Evolutionary conservation across 768 basidiomycete species (phyloP).

Genomic region (Kwoniella botswanensis): DNA sequence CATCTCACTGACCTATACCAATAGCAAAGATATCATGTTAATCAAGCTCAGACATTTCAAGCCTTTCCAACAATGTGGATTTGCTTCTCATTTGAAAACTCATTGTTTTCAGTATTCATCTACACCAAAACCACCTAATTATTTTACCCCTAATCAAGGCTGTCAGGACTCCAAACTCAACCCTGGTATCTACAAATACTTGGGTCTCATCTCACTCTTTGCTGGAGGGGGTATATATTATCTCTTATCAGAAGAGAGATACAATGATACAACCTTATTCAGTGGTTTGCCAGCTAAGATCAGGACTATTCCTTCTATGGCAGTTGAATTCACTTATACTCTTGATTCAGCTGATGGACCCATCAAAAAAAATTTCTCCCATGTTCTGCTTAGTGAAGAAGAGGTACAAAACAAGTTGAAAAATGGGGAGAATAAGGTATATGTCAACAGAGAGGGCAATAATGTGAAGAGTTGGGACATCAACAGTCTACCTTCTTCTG

Average conservation of each 20-base stretch:
- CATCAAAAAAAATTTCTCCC: neutral
- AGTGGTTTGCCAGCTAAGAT: conserved; percentile 1
- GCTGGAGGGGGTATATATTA: neutral
- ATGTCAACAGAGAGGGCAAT: neutral
- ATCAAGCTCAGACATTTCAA: too few relatives aligned
- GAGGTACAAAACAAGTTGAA: conserved; percentile 5
- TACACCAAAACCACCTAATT: too few relatives aligned
- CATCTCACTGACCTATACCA: too few relatives aligned
- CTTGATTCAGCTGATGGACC: conserved; percentile 2
- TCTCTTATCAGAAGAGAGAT: neutral
- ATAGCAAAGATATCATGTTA: too few relatives aligned
- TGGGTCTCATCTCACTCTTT: neutral
- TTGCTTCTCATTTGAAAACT: too few relatives aligned
- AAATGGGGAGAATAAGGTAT: neutral
- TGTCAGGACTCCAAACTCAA: too few relatives aligned
- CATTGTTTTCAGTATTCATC: too few relatives aligned
- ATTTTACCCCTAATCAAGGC: too few relatives aligned
- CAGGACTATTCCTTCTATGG: conserved; percentile 7
- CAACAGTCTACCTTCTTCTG: neutral
- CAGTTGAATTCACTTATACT: conserved; percentile 10
- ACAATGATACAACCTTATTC: conserved; percentile 10
- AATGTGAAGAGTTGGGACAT: conserved; percentile 6
- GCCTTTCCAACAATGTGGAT: too few relatives aligned
- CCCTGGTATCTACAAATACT: too few relatives aligned
- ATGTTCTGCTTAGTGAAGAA: conserved; percentile 1